Evolutionary conservation across 495 filamentous ascomycete species (phyloP).

Genomic region (Letharia columbiana): DNA sequence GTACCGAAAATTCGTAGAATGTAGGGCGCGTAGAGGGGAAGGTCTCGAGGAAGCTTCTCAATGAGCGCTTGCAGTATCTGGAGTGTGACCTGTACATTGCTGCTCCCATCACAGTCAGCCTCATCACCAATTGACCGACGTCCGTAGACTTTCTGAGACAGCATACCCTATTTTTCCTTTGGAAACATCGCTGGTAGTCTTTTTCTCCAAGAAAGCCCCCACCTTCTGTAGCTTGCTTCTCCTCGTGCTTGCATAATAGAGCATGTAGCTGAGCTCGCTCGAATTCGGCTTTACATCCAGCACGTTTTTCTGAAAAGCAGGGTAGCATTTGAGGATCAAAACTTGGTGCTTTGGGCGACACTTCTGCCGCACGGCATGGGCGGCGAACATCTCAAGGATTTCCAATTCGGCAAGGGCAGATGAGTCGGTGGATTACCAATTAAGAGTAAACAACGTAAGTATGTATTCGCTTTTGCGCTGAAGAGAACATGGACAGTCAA

Average conservation of each 20-base stretch:
- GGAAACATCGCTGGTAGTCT: slow-evolving; percentile 79
- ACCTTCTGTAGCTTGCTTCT: slow-evolving; percentile 92
- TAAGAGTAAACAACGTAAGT: slow-evolving; percentile 1
- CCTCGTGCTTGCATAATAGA: slow-evolving; percentile 90
- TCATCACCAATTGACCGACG: neutral
- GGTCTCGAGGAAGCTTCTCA: slow-evolving; percentile 81
- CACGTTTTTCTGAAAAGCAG: slow-evolving; percentile 76
- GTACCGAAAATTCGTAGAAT: slow-evolving; percentile 70
- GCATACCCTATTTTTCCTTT: slow-evolving; percentile 69
- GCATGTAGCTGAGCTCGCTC: slow-evolving; percentile 87
- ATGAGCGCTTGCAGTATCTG: slow-evolving; percentile 81
- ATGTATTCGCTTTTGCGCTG: neutral
- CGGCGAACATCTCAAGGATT: slow-evolving; percentile 21
- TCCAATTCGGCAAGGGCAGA: neutral
- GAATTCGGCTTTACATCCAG: slow-evolving; percentile 87
- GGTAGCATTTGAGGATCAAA: slow-evolving; percentile 87
- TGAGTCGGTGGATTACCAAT: neutral
- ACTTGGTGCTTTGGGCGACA: slow-evolving; percentile 88
- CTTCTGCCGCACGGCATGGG: slow-evolving; percentile 54
- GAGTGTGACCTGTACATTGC: slow-evolving; percentile 87
- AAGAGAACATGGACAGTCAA: neutral
- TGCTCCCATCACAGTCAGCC: slow-evolving; percentile 29
- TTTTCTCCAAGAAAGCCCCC: slow-evolving; percentile 81
- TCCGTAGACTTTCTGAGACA: slow-evolving; percentile 1
- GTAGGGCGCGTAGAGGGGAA: slow-evolving; percentile 75